phyloP scores from a whole-genome alignment of 306 rosid species.

The Senna siamea region DNA sequence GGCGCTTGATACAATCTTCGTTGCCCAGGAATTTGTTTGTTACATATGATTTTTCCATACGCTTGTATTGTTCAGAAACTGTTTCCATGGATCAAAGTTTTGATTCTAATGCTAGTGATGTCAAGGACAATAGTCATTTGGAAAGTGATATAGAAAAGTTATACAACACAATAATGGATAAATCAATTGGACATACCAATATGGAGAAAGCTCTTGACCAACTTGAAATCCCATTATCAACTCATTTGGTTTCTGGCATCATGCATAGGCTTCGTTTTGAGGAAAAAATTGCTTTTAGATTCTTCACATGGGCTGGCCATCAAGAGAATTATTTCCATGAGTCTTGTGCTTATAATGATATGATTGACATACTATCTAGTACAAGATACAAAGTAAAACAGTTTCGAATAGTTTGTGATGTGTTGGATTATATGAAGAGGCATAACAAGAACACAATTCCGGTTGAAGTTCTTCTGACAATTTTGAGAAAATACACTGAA shows the following conservation, averaged over 20 bases:
- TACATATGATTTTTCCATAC: conserved; percentile 20
- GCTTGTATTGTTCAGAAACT: conserved; percentile 55
- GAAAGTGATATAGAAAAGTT: conserved; percentile 56
- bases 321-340: conserved; percentile 80
- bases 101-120: conserved; percentile 35
- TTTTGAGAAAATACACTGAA: conserved; percentile 74
- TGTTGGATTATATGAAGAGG: conserved; percentile 91
- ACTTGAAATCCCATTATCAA: conserved; percentile 54
- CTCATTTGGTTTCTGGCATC: conserved; percentile 70
- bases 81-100: conserved; percentile 35
- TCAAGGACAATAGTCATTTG: conserved; percentile 24
- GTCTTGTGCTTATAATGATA: conserved; percentile 64
- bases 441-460: conserved; percentile 65
- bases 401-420: conserved; percentile 82
- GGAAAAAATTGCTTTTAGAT: conserved; percentile 84
- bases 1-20: conserved; percentile 39
- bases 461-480: conserved; percentile 61
- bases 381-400: conserved; percentile 77
- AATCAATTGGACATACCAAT: conserved; percentile 51
- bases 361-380: conserved; percentile 84
- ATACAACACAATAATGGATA: conserved; percentile 52
- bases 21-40: conserved; percentile 30
- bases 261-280: conserved; percentile 73
- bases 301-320: conserved; percentile 86
- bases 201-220: conserved; percentile 72